A percentile compares a stretch with the other conserved stretches of the same genome.
Evolutionary conservation across 495 filamentous ascomycete species (phyloP).

Genomic region (Clohesyomyces aquaticus): DNA sequence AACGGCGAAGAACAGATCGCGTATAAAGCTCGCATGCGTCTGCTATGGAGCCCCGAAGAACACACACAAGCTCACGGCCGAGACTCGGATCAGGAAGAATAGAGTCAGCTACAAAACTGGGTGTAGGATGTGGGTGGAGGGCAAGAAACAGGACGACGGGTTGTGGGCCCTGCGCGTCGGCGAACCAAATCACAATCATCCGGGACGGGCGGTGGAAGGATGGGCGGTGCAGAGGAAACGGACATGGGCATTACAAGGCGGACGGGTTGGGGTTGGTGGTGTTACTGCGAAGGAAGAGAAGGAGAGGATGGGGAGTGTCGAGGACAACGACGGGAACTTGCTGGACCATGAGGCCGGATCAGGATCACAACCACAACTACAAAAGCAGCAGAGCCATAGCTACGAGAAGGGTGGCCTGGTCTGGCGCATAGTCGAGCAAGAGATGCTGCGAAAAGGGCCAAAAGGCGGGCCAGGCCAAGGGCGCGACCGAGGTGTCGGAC

Average conservation of each 20-base stretch:
- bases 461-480: conserved; percentile 33
- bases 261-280: conserved; percentile 34
- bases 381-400: conserved; percentile 4
- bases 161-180: conserved; percentile 35
- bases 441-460: conserved; percentile 38
- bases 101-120: conserved; percentile 38
- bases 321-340: neutral
- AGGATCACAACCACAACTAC: neutral
- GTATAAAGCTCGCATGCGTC: conserved; percentile 39
- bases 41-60: conserved; percentile 42
- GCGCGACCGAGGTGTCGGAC: conserved; percentile 32
- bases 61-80: conserved; percentile 40
- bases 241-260: conserved; percentile 36
- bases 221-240: conserved; percentile 40
- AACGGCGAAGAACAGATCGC: conserved; percentile 32
- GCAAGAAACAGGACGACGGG: conserved; percentile 36
- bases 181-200: conserved; percentile 36
- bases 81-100: conserved; percentile 40
- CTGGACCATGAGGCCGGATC: neutral
- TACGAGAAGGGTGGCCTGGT: conserved; percentile 33
- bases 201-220: conserved; percentile 21
- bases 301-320: conserved; percentile 4
- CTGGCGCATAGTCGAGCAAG: conserved; percentile 38
- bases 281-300: conserved; percentile 38
- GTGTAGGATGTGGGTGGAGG: conserved; percentile 42